A percentile compares a stretch with the other conserved stretches of the same genome.
These are phyloP conservation scores for Trichosporon sp. DNA, from an alignment of 1,284 basidiomycete species.

Conservation along the genomic window DNA sequence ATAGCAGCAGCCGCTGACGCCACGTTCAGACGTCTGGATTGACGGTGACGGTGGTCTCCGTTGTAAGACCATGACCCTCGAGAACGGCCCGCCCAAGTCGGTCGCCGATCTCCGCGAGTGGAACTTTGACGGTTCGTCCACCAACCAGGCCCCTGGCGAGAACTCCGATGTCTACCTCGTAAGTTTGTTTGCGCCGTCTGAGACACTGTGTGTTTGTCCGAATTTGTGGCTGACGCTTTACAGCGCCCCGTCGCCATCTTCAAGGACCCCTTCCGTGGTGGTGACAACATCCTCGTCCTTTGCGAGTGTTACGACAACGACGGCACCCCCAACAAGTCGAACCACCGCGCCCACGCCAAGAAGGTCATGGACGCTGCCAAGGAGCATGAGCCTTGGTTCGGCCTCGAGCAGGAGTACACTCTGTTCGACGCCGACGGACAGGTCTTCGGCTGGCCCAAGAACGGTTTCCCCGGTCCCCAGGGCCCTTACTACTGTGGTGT, in stretches of 20 bases:
- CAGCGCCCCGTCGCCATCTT: constrained; percentile 89
- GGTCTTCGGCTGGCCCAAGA: constrained; percentile 95
- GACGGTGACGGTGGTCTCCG: constrained; percentile 87
- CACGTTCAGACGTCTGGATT: constrained; percentile 77
- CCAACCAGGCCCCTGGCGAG: constrained; percentile 87
- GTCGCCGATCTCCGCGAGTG: constrained; percentile 64
- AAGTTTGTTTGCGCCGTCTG: constrained; percentile 15
- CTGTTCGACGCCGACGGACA: constrained; percentile 88
- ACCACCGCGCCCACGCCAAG: constrained; percentile 83
- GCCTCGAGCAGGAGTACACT: constrained; percentile 98
- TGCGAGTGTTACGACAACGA: constrained; percentile 99
- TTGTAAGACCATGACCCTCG: constrained; percentile 72
- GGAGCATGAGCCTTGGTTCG: constrained; percentile 84
- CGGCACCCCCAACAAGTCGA: constrained; percentile 95
- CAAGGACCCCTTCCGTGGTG: constrained; percentile 98
- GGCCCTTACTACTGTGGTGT: constrained; percentile 99
- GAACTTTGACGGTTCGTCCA: constrained; percentile 99
- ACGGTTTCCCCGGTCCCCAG: constrained; percentile 98
- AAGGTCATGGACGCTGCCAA: constrained; percentile 90
- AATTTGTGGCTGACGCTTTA: not conserved
- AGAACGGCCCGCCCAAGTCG: constrained; percentile 33
- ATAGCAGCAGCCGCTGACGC: constrained; percentile 4
- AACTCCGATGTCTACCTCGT: constrained; percentile 95
- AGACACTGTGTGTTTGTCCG: too few species aligned
- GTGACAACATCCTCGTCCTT: constrained; percentile 94